Evolutionary conservation across 495 filamentous ascomycete species (phyloP), one percentile per base, ranked within the genome.

Genomic region (Penicillium mononematosum): DNA sequence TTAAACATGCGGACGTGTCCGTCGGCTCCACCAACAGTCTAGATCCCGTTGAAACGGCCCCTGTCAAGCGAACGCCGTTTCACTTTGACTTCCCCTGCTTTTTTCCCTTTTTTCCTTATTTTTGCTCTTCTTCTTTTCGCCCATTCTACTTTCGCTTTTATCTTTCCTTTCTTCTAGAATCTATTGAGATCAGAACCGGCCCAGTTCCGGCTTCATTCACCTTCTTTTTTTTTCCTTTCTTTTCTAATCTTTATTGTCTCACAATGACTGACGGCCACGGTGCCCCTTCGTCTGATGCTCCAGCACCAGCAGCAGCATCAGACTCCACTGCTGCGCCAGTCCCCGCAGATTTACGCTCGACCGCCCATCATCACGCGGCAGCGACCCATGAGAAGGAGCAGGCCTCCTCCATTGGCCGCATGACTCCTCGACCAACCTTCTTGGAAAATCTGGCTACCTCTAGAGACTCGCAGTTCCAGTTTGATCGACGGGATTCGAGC

Each of bases 361-460:
- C 67, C 52, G 60, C 42, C 52, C 55, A 68, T 44, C 62, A 69
- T 53, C 48, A 45, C 4, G 38, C 58, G 19, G 16, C 25, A 39
- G 45, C 50, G 20, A 49, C 36, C 50, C 53, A 59, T 20, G 32
- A 34, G 16, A 64, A 67, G 42, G 69, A 71, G 59, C 67, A 68
- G 39, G 60, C 52, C 55, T 66, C 71, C 50, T 66, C 71, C 39
- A 50, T 58, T 14, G 63, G 46, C 11, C 60, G 62, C 31, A 38
- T 75, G 0, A 75, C 71, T 2, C 72, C 71, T 7, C 71, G 74
- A 16, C 72, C 74, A 12, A 73, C 71, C 11, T 77, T 73, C 43
- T 58, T 77, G 45, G 70, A 73, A 32, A 66, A 75, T 48, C 54
- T 78, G 17, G 70, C 65, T 27, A 63, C 59, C 50, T 72, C 70